A percentile compares a stretch with the other conserved stretches of the same genome.
Conservation (phyloP, 2,329 filamentous ascomycete species). For the Sporothrix dimorphospora region DNA sequence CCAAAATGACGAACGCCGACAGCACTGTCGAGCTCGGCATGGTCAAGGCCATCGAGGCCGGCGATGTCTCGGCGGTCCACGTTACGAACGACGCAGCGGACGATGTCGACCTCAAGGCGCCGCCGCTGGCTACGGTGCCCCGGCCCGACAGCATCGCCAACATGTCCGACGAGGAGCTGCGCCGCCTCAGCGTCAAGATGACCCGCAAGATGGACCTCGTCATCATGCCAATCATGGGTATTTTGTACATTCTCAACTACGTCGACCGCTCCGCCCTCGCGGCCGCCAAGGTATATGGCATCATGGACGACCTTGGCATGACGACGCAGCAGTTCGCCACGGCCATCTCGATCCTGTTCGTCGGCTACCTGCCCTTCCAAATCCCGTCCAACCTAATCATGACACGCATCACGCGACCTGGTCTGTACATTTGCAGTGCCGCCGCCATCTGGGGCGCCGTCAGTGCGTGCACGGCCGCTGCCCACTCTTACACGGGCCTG, state of each 20-base stretch:
- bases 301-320: conserved; percentile 30
- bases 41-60: neutral
- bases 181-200: conserved; percentile 20
- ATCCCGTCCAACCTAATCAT: conserved; percentile 59
- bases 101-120: neutral
- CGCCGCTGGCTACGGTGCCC: neutral
- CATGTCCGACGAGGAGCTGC: conserved; percentile 18
- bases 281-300: conserved; percentile 31
- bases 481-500: conserved; percentile 26
- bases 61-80: neutral
- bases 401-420: conserved; percentile 29
- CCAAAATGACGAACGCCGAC: neutral
- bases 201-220: conserved; percentile 33
- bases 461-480: neutral
- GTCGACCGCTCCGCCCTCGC: conserved; percentile 32
- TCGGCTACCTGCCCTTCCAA: conserved; percentile 65
- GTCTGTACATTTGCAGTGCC: conserved; percentile 26
- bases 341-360: conserved; percentile 63
- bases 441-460: conserved; percentile 31
- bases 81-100: neutral
- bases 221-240: conserved; percentile 28
- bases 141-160: conserved; percentile 9
- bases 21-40: neutral
- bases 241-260: conserved; percentile 33
- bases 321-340: conserved; percentile 59